Percentiles rank a stretch among this genome's conserved stretches.
phyloP scores from a whole-genome alignment of 2,329 filamentous ascomycete species.

The Onygenales sp. region DNA sequence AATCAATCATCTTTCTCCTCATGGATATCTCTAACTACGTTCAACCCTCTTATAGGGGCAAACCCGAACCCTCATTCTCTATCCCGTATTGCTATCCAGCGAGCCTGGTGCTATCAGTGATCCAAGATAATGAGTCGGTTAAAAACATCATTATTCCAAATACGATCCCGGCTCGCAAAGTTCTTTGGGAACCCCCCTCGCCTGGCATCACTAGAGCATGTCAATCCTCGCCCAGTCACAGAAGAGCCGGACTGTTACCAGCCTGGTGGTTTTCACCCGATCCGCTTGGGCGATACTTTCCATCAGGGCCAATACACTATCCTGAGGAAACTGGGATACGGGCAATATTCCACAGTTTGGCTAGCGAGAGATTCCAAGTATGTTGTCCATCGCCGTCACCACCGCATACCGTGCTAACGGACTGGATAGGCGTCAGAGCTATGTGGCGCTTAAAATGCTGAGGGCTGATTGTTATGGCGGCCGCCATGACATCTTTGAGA shows the following conservation, averaged over 20 bases:
- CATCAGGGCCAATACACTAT: conserved; percentile 87
- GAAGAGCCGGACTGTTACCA: conserved; percentile 95
- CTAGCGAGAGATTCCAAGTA: conserved; percentile 61
- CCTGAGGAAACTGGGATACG: conserved; percentile 87
- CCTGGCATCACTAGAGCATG: too few species aligned
- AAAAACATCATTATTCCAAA: too few species aligned
- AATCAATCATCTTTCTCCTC: too few species aligned
- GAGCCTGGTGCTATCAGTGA: too few species aligned
- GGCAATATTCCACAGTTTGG: conserved; percentile 88
- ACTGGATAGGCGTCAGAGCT: conserved; percentile 12
- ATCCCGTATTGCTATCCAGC: too few species aligned
- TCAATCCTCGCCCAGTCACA: conserved; percentile 10
- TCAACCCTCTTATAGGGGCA: too few species aligned
- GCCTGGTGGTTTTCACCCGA: conserved; percentile 88
- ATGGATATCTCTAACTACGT: too few species aligned
- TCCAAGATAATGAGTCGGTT: too few species aligned
- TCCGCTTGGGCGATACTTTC: conserved; percentile 81
- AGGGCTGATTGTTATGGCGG: conserved; percentile 20
- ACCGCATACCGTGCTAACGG: conserved; percentile 5
- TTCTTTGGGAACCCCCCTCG: too few species aligned
- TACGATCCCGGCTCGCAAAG: too few species aligned
- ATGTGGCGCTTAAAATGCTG: conserved; percentile 16
- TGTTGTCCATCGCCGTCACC: conserved; percentile 3
- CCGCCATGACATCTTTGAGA: conserved; percentile 3
- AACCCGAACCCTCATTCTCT: too few species aligned